Evolutionary conservation across 495 filamentous ascomycete genomes (phyloP), one percentile per base, ranked within the genome.

Genomic region (Letharia columbiana): DNA sequence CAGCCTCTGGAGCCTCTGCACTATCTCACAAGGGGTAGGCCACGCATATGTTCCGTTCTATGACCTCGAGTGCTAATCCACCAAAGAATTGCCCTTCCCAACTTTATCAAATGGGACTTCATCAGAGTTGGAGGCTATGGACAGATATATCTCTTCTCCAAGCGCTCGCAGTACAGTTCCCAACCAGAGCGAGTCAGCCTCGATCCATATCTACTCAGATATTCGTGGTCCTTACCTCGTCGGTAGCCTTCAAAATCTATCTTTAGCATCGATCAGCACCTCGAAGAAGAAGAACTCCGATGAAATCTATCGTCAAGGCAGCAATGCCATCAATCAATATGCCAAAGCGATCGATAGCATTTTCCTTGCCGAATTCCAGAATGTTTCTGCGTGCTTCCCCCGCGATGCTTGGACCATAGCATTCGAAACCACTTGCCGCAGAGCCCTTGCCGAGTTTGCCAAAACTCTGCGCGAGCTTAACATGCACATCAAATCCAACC

Each of bases 271-370:
- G 3, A 82, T 96, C 62, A 95, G 86, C 72, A 97, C 92, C 7
- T 87, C 91, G 45, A 91, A 90, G 72, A 89, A 91, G 72, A 87
- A 88, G 73, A 83, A 84, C 20, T 80, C 86, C 0, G 90, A 93
- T 71, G 69, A 72, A 28, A 88, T 89, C 2, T 98, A 99, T 73
- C 83, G 87, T 60, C 85, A 91, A 71, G 92, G 91, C n/a, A 92
- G 91, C 37, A 97, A 92, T 75, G 94, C 91, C 20, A 95, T 98
- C 69, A 90, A 89, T 0, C 89, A 87, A 37, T 99, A 99, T 69
- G 90, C 91, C 0, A 87, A 87, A 68, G 90, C 87, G 3, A 83
- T 98, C 78, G 91, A 96, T 74, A 87, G 85, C 4, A 86, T 96
- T 62, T 92, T 96, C 70, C 75, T 86, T 33, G 85, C 91, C 41